Conservation (phyloP, 2,329 filamentous ascomycete species). For the Fusarium mexicanum region DNA sequence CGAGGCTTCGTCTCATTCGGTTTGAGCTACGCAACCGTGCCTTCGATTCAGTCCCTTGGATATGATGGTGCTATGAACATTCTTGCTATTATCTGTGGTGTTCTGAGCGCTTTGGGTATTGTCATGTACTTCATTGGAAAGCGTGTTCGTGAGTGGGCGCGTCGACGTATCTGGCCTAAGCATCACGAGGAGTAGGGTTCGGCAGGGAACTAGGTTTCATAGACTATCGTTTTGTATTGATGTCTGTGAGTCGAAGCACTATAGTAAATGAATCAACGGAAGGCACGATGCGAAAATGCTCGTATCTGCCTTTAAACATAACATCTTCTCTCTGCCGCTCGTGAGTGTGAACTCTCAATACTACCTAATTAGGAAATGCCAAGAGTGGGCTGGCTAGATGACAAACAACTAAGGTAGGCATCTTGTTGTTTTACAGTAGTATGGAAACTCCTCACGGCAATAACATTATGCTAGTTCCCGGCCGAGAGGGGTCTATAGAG, state of each 20-base stretch:
- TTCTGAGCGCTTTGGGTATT: neutral
- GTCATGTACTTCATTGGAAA: slow-evolving; percentile 2
- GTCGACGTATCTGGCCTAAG: slow-evolving; percentile 6
- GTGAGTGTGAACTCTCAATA: too few relatives aligned
- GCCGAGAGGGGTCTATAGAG: too few relatives aligned
- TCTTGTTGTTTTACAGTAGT: too few relatives aligned
- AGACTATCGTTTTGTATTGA: too few relatives aligned
- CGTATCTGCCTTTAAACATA: neutral
- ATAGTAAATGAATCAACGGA: neutral
- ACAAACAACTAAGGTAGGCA: neutral
- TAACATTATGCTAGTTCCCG: too few relatives aligned
- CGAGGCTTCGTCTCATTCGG: neutral
- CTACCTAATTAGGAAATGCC: neutral
- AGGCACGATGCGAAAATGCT: rapidly evolving
- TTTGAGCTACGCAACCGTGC: neutral
- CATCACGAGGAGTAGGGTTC: neutral
- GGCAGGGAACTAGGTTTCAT: rapidly evolving
- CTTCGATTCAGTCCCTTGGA: neutral
- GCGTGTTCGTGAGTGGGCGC: slow-evolving; percentile 9
- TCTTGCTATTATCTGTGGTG: neutral
- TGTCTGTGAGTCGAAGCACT: rapidly evolving
- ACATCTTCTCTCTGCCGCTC: neutral
- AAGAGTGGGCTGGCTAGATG: neutral
- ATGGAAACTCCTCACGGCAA: too few relatives aligned
- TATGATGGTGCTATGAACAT: slow-evolving; percentile 16